Evolutionary conservation across 2,329 filamentous ascomycete genomes (phyloP).

Genomic region (Sclerotinia sclerotiorum): DNA sequence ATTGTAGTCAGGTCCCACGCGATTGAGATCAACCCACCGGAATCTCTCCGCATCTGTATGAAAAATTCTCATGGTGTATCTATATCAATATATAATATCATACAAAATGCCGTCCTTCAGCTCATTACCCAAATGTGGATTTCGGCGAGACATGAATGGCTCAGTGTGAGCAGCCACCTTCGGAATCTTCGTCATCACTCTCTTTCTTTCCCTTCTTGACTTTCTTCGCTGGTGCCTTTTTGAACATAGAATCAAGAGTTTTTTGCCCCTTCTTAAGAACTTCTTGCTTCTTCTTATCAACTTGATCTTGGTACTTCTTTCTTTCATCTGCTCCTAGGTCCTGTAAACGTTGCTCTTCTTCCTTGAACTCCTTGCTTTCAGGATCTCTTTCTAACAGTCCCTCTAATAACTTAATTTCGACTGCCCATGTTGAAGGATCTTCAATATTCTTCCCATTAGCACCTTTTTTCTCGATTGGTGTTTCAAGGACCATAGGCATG

Average conservation of each 20-base stretch:
- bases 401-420: conserved; percentile 93
- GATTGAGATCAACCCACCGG: background rate
- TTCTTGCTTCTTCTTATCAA: conserved; percentile 69
- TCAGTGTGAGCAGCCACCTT: conserved; percentile 34
- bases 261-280: conserved; percentile 67
- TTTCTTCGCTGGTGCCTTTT: conserved; percentile 42
- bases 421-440: conserved; percentile 82
- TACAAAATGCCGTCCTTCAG: background rate
- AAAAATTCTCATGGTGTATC: background rate
- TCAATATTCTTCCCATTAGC: conserved; percentile 66
- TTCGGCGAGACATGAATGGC: conserved; percentile 26
- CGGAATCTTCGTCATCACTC: conserved; percentile 30
- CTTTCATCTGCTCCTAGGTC: conserved; percentile 70
- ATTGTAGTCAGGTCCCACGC: background rate
- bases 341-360: conserved; percentile 63
- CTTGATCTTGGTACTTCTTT: conserved; percentile 73
- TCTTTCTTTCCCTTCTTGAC: conserved; percentile 44
- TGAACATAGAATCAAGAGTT: conserved; percentile 43
- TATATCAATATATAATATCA: background rate
- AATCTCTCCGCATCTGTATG: background rate
- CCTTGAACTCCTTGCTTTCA: conserved; percentile 69
- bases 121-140: background rate
- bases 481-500: conserved; percentile 91
- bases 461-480: conserved; percentile 77
- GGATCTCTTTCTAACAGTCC: conserved; percentile 80